Conservation (phyloP, 768 basidiomycete genomes). For the Auricularia heimuer region DNA sequence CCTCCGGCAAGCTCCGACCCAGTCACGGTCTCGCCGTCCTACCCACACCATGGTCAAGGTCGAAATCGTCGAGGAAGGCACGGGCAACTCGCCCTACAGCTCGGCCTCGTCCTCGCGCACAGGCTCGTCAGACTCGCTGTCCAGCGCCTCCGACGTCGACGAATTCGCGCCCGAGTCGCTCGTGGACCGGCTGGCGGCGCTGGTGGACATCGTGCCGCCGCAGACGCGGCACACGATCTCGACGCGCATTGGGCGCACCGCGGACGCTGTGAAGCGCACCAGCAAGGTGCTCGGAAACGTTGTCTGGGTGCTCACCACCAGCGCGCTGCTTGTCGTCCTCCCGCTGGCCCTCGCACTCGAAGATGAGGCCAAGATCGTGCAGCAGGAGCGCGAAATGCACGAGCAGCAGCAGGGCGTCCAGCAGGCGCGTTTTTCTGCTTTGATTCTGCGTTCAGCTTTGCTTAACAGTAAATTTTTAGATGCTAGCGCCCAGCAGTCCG, state of each 20-base stretch:
- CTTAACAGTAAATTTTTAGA: constrained; percentile 32
- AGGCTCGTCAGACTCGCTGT: constrained; percentile 51
- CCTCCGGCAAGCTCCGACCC: no score
- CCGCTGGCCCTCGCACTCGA: constrained; percentile 90
- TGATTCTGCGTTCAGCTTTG: constrained; percentile 5
- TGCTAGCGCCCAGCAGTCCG: constrained; percentile 53
- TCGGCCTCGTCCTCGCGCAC: constrained; percentile 68
- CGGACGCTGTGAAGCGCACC: constrained; percentile 53
- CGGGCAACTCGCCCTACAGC: constrained; percentile 62
- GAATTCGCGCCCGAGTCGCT: constrained; percentile 68
- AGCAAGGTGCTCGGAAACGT: constrained; percentile 74
- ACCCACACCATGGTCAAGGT: constrained; percentile 74
- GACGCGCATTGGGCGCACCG: constrained; percentile 48
- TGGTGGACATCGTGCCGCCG: constrained; percentile 94
- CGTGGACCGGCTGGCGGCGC: constrained; percentile 78
- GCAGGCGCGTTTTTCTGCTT: constrained; percentile 44
- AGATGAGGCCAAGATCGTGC: constrained; percentile 90
- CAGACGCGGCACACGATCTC: constrained; percentile 71
- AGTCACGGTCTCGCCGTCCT: no score
- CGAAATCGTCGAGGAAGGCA: constrained; percentile 79
- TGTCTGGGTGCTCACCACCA: constrained; percentile 93
- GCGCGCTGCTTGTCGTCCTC: constrained; percentile 84
- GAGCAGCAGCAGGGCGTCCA: constrained; percentile 90
- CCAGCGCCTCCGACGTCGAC: constrained; percentile 62
- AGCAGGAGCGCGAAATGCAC: constrained; percentile 89